Evolutionary conservation across 495 filamentous ascomycete species (phyloP).

Genomic region (Lichina pygmaea): DNA sequence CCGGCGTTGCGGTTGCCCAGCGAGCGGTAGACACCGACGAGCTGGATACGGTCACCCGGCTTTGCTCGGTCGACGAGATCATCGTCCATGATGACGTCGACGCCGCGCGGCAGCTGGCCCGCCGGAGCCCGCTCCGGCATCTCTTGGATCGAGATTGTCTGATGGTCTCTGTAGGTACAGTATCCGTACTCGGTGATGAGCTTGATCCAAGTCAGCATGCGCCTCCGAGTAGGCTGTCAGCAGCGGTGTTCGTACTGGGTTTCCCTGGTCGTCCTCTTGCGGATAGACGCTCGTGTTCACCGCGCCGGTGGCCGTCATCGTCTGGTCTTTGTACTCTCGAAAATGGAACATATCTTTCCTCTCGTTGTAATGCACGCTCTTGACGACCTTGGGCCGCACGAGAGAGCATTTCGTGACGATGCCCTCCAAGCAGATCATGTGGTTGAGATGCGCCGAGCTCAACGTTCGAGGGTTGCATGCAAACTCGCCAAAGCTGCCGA

Average conservation of each 20-base stretch:
- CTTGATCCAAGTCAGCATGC: constrained; percentile 10
- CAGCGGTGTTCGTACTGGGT: constrained; percentile 20
- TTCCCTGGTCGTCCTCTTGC: constrained; percentile 69
- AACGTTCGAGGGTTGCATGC: constrained; percentile 86
- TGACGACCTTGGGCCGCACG: constrained; percentile 85
- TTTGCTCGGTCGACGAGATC: constrained; percentile 89
- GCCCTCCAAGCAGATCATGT: constrained; percentile 89
- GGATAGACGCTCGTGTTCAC: constrained; percentile 80
- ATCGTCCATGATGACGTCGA: constrained; percentile 95
- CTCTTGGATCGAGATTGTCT: constrained; percentile 95
- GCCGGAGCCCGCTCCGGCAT: constrained; percentile 96
- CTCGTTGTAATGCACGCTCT: constrained; percentile 91
- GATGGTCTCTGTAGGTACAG: constrained; percentile 87
- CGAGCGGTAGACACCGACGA: constrained; percentile 82
- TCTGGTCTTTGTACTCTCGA: constrained; percentile 80
- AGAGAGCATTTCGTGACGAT: constrained; percentile 93
- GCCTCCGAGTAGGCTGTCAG: background rate
- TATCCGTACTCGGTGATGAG: constrained; percentile 90
- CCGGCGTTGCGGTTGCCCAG: constrained; percentile 82
- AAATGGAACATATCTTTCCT: constrained; percentile 55
- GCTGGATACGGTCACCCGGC: constrained; percentile 83
- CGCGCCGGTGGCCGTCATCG: constrained; percentile 72
- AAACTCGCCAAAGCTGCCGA: constrained; percentile 84
- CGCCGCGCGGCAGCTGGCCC: constrained; percentile 80
- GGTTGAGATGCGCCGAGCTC: constrained; percentile 68